Evolutionary conservation across 129 eudicot species (phyloP).

Genomic region (Pittosporum tobira): DNA sequence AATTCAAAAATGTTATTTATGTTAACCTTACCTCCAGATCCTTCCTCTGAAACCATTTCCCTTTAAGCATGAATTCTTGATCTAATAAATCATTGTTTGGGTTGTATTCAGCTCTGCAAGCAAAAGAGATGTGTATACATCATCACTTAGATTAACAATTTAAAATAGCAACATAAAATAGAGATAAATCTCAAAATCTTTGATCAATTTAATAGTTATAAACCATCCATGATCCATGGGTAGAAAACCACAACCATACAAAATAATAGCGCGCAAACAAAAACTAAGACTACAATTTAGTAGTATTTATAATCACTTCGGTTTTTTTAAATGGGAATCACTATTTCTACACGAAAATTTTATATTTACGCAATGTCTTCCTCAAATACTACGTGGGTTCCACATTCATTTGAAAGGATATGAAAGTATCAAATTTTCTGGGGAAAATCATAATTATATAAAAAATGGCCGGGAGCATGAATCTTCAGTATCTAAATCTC

Average conservation of each 20-base stretch:
- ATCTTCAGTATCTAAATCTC: neutral
- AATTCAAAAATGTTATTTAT: too few species aligned
- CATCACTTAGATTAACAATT: slow-evolving; percentile 43
- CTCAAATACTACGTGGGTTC: too few species aligned
- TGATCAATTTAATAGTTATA: neutral
- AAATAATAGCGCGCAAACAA: too few species aligned
- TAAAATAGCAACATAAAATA: neutral
- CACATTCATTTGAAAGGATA: too few species aligned
- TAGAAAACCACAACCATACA: neutral
- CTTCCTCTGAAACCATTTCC: slow-evolving; percentile 78
- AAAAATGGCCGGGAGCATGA: neutral
- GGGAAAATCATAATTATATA: too few species aligned
- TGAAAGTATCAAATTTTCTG: too few species aligned
- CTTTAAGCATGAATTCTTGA: slow-evolving; percentile 84
- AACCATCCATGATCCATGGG: neutral
- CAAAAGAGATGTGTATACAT: slow-evolving; percentile 20
- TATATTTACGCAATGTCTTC: too few species aligned
- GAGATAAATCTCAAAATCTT: neutral
- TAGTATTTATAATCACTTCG: neutral
- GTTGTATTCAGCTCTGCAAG: slow-evolving; percentile 82
- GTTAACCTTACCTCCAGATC: slow-evolving; percentile 57
- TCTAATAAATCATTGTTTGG: slow-evolving; percentile 85
- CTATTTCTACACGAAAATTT: too few species aligned
- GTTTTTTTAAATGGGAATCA: too few species aligned
- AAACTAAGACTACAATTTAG: too few species aligned